Conservation (phyloP, 2,329 filamentous ascomycete species). For the Trichoderma harzianum region DNA sequence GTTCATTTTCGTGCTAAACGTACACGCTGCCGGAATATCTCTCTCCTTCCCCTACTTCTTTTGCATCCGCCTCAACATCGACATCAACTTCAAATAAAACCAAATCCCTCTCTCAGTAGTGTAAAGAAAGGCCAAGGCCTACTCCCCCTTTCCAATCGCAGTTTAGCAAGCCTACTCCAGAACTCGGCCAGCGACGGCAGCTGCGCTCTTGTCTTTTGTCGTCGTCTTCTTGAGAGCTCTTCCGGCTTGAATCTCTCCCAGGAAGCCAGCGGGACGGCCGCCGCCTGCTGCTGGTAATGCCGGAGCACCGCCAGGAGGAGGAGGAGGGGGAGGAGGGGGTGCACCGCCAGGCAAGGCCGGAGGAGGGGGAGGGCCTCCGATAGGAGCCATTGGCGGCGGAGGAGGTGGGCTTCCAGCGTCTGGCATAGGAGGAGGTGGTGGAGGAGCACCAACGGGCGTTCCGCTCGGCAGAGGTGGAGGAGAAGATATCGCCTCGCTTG, state of each 20-base stretch:
- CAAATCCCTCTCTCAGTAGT: background rate
- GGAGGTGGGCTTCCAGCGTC: conserved; percentile 24
- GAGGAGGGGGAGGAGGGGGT: conserved; percentile 43
- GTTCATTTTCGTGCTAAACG: background rate
- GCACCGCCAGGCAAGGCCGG: conserved; percentile 36
- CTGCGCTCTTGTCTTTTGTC: conserved; percentile 80
- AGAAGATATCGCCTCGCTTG: conserved; percentile 39
- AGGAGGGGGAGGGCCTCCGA: conserved; percentile 31
- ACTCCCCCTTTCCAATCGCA: background rate
- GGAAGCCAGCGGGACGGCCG: conserved; percentile 58
- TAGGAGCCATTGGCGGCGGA: conserved; percentile 29
- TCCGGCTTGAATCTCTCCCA: conserved; percentile 81
- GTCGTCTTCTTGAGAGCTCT: conserved; percentile 78
- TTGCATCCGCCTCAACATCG: background rate
- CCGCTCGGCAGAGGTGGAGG: conserved; percentile 37
- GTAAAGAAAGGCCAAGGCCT: background rate
- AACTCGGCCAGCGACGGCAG: conserved; percentile 74
- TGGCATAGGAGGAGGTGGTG: conserved; percentile 32
- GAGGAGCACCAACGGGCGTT: conserved; percentile 27
- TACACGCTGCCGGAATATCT: background rate
- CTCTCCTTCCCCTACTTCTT: background rate
- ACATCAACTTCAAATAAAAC: background rate
- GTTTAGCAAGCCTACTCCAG: conserved; percentile 40
- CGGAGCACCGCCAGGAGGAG: conserved; percentile 41
- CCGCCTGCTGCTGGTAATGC: conserved; percentile 47